Evolutionary conservation across 2,329 filamentous ascomycete genomes (phyloP), one percentile per base, ranked within the genome.

Genomic region (Ophiostoma himal-ulmi): DNA sequence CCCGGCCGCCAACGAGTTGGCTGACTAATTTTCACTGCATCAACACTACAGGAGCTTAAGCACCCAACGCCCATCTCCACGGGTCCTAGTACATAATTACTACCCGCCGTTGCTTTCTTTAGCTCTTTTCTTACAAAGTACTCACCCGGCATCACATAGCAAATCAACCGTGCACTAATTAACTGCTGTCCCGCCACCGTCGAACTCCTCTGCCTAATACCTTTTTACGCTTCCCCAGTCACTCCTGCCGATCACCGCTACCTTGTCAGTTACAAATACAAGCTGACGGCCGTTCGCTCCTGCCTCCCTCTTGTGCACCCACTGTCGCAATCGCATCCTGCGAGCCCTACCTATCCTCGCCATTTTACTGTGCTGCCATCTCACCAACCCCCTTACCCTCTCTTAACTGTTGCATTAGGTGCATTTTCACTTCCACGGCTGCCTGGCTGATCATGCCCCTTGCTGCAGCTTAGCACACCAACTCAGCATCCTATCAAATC

Each of bases 181-280:
- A 22, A 57, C 44, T 48, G 44, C 44, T 48, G n/a, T 17, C 4
- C 6, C n/a, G 41, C 11, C 41, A 6, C 41, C 17, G 41, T 44
- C 41, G 41, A 14, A 14, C 41, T 44, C 5, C 41, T 17, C 6
- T 20, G 30, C 30, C 30, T 30, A 30, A 30, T 48, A 48, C 17
- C 44, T n/a, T 48, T 20, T 57, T 57, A 17, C 10, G 20, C n/a
- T 54, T 54, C 17, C 17, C 54, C 54, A 30, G 54, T 14, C 54
- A 26, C 54, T 34, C 26, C 57, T 60, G 62, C 62, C 62, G 36
- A 65, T 65, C 62, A 22, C 36, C 20, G 62, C 36, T 26, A 57
- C 26, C 60, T 20, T 22, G 60, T 14, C 62, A n/a, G 36, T 65
- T 39, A 22, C 36, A 39, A 39, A 22, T 22, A 39, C 36, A 10